phyloP scores from a whole-genome alignment of 129 eudicot species.

The sunflower (Helianthus annuus) region DNA sequence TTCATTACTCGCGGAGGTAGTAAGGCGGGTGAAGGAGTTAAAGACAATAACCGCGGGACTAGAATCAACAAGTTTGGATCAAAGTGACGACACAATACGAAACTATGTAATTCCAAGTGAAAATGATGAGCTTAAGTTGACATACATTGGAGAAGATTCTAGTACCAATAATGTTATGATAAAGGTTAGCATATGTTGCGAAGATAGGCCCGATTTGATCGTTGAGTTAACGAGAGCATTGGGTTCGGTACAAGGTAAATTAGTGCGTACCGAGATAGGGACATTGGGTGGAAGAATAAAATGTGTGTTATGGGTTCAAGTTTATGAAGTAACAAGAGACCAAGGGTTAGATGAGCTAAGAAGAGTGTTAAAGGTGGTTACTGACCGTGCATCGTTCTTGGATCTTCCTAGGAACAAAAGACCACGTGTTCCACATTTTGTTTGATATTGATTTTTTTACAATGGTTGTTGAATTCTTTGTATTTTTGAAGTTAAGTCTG shows the following conservation, averaged over 20 bases:
- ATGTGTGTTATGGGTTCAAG: conserved; percentile 58
- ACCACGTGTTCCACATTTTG: conserved; percentile 33
- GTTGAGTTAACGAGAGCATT: conserved; percentile 58
- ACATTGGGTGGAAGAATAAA: conserved; percentile 81
- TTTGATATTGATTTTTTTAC: conserved; percentile 2
- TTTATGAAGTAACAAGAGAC: conserved; percentile 28
- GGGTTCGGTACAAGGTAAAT: conserved; percentile 43
- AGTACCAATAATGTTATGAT: conserved; percentile 37
- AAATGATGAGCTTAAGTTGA: conserved; percentile 54
- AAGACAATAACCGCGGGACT: conserved; percentile 49
- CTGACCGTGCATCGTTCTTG: conserved; percentile 42
- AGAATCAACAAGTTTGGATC: conserved; percentile 4
- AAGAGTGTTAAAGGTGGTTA: conserved; percentile 56
- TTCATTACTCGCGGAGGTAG: conserved; percentile 78
- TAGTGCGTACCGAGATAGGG: conserved; percentile 68
- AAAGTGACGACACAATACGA: conserved; percentile 11
- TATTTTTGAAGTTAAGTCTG: not conserved
- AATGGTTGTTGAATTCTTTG: conserved; percentile 11
- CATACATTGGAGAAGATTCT: conserved; percentile 28
- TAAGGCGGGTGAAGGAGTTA: conserved; percentile 65
- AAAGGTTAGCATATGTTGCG: conserved; percentile 61
- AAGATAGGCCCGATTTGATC: conserved; percentile 68
- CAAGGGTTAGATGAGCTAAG: conserved; percentile 43
- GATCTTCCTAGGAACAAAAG: conserved; percentile 53
- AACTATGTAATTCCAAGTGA: conserved; percentile 61